Percentiles rank a stretch among this genome's conserved stretches.
Evolutionary conservation across 2,329 filamentous ascomycete species (phyloP).

Genomic region (Thielaviopsis musarum): DNA sequence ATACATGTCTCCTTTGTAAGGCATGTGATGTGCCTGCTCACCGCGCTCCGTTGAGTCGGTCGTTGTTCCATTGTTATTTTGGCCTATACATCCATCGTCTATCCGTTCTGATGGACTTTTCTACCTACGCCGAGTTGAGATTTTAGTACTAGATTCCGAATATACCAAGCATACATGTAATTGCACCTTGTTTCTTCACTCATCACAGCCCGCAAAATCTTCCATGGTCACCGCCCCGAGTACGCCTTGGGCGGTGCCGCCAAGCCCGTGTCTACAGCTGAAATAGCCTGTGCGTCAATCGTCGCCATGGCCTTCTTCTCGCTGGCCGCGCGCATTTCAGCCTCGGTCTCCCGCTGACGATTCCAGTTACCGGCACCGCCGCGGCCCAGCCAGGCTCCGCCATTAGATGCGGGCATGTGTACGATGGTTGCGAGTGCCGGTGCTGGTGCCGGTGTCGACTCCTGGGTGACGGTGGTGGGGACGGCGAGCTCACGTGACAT

Average conservation of each 20-base stretch:
- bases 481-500: no score
- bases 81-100: background rate
- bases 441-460: conserved; percentile 14
- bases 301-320: conserved; percentile 19
- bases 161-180: background rate
- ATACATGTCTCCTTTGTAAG: background rate
- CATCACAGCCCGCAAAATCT: no score
- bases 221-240: background rate
- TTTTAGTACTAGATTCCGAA: background rate
- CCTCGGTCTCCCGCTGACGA: conserved; percentile 10
- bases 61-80: background rate
- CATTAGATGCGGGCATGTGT: conserved; percentile 1
- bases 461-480: no score
- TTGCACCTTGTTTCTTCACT: background rate
- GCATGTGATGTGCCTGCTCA: background rate
- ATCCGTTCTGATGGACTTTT: background rate
- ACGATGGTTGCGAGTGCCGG: conserved; percentile 12
- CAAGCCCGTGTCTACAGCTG: conserved; percentile 26
- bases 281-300: conserved; percentile 22
- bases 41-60: background rate
- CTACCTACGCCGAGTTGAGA: background rate
- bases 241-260: conserved; percentile 24
- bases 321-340: conserved; percentile 13
- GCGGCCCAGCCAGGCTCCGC: conserved; percentile 21
- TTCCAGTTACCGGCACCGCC: conserved; percentile 38